phyloP scores from a whole-genome alignment of 2,329 filamentous ascomycete genomes.

The Colletotrichum sp. region DNA sequence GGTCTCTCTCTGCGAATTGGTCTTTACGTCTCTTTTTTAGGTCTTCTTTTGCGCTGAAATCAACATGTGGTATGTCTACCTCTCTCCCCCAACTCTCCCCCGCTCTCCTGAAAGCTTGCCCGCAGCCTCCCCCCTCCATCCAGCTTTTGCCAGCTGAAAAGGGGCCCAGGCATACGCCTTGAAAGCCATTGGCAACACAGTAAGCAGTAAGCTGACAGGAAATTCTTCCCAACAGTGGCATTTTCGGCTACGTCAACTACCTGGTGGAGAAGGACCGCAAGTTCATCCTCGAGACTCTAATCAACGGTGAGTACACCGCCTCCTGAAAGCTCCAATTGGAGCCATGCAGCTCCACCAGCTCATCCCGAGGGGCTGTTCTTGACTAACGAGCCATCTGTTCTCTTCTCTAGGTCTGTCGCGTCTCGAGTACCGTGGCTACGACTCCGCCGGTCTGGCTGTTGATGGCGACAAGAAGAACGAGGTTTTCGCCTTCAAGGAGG shows the following conservation, averaged over 20 bases:
- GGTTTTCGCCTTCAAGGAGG: slow-evolving; percentile 97
- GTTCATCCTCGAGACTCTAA: slow-evolving; percentile 93
- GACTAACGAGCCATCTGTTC: slow-evolving; percentile 30
- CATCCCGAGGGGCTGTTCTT: neutral
- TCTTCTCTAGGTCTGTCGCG: slow-evolving; percentile 76
- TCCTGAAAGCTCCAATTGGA: slow-evolving; percentile 8
- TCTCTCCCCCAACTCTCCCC: slow-evolving; percentile 9
- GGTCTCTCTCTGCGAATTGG: slow-evolving; percentile 9
- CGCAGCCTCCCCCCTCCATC: neutral
- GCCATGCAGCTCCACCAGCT: slow-evolving; percentile 5
- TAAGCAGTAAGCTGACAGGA: slow-evolving; percentile 24
- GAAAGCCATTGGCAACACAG: neutral
- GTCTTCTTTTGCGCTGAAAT: slow-evolving; percentile 17
- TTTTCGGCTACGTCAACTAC: slow-evolving; percentile 99
- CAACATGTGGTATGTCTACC: slow-evolving; percentile 27
- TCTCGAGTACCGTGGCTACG: slow-evolving; percentile 98
- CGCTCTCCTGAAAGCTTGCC: slow-evolving; percentile 7
- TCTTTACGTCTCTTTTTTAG: slow-evolving; percentile 13
- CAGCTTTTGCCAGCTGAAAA: neutral
- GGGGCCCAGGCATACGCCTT: neutral
- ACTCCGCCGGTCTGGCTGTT: slow-evolving; percentile 93
- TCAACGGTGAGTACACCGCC: slow-evolving; percentile 76
- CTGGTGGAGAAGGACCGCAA: slow-evolving; percentile 98
- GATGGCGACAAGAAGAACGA: slow-evolving; percentile 99
- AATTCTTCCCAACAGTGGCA: slow-evolving; percentile 65